Percentiles rank a stretch among this genome's conserved stretches.
Evolutionary conservation across 805 yeast genomes (phyloP).

Genomic region (Schwanniomyces polymorphus): DNA sequence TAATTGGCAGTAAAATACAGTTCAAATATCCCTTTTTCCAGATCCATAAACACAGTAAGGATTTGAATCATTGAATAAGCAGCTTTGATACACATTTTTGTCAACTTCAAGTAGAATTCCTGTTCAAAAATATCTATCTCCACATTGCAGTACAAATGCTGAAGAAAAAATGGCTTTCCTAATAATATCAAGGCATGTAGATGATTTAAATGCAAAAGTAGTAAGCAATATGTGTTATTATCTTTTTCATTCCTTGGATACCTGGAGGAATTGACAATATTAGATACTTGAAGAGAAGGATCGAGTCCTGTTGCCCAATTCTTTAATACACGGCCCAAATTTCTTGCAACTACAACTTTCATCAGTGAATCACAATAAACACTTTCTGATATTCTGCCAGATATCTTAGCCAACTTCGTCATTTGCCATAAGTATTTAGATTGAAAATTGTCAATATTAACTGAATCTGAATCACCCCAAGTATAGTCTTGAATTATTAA

Average conservation of each 20-base stretch:
- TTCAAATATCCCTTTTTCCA: slow-evolving; percentile 9
- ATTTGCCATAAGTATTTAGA: slow-evolving; percentile 25
- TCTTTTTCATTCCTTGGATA: slow-evolving; percentile 3
- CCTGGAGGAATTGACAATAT: neutral
- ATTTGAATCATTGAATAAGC: slow-evolving; percentile 13
- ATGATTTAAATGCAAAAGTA: slow-evolving; percentile 35
- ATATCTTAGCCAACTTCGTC: slow-evolving; percentile 24
- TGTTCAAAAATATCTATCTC: neutral
- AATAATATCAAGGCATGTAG: slow-evolving; percentile 35
- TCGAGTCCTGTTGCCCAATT: slow-evolving; percentile 33
- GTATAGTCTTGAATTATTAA: slow-evolving; percentile 33
- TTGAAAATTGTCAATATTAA: slow-evolving; percentile 14
- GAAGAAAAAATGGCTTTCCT: slow-evolving; percentile 43
- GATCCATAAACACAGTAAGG: slow-evolving; percentile 11
- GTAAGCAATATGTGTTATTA: slow-evolving; percentile 13
- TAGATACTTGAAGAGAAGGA: slow-evolving; percentile 22
- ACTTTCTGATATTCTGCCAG: slow-evolving; percentile 27
- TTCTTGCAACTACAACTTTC: slow-evolving; percentile 27
- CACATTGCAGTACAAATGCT: slow-evolving; percentile 3
- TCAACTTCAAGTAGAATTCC: slow-evolving; percentile 8
- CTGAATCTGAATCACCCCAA: slow-evolving; percentile 34
- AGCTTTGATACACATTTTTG: slow-evolving; percentile 13
- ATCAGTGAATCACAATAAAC: slow-evolving; percentile 31
- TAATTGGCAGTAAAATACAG: slow-evolving; percentile 14
- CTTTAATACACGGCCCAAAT: slow-evolving; percentile 36